Base-by-base conservation (phyloP, 208 protist species). In the Zelonia costaricensis region DNA sequence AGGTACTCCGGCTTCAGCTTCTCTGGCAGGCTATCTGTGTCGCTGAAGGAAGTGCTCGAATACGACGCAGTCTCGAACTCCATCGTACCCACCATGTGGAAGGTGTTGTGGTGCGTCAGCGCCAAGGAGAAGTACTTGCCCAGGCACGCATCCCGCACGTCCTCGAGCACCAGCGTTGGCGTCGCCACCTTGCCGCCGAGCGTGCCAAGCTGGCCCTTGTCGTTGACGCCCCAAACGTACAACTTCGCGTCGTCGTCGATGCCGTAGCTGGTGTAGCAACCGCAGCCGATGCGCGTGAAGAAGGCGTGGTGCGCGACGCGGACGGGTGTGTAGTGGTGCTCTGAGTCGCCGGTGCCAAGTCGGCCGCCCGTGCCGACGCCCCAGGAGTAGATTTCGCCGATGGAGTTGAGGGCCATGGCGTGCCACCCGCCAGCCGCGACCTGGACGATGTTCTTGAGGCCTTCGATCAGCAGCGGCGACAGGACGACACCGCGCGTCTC, bases 141-240 rank as follows among this genome's bases (percentile, higher is more conserved):
- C 23, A 88, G 53, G 38, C 69, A 73, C n/a, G 56, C 77, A 22
- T 89, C 83, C n/a, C 78, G 78, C 66, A 94, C 84, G 44, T 88
- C 71, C 67, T 83, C 71, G 13, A 90, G 46, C 27, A 84, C 79
- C 48, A 70, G 44, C 40, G 70, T 80, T 35, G 87, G 87, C 22
- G 53, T 54, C 8, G 48, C 39, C 27, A 83, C 67, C 40, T 52
- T 48, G 46, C 23, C 28, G 30, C 62, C 54, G 4, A 46, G 1
- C 53, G 62, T 25, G 12, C 81, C 82, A 7, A 93, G 72, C 60
- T 88, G 83, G 30, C 47, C 58, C 51, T 74, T 57, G 23, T 85
- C 80, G 47, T 94, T 94, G 31, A 80, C 78, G 18, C 84, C 84
- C 88, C 88, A 92, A 16, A 92, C 59, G 59, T 82, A 94, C 30